Evolutionary conservation across 2,329 filamentous ascomycete species (phyloP), one percentile per base, ranked within the genome.

Genomic region (Seiridium cupressi): DNA sequence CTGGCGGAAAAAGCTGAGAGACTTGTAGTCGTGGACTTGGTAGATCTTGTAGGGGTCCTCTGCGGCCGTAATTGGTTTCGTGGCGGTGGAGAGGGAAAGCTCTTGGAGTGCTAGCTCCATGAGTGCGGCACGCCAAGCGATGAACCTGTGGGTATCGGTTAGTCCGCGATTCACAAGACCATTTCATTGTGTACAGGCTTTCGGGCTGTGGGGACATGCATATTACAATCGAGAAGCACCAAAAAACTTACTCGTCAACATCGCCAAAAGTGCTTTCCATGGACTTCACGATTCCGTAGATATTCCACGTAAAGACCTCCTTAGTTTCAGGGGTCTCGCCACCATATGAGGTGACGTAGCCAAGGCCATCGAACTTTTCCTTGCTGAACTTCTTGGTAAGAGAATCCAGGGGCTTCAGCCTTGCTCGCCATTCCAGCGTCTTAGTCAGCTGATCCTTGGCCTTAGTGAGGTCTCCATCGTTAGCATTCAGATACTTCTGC

Each of bases 401-500:
- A 58, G 91, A 79, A 48, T 88, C 84, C 8, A 86, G 72, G 0
- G 93, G 92, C 66, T 94, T 83, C 70, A 87, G 87, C 71, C 89
- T 81, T 75, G 90, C 90, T 62, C 94, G 87, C 92, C 93, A 97
- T 66, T 89, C 83, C 47, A 97, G 82, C 1, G 93, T 93, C 69
- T 89, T 87, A 61, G 79, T 81, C 49, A 98, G 85, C 78, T 97
- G 93, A 59, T 89, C 85, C 71, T 89, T 87, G 13, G 93, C 91
- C 71, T 88, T 88, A 57, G 81, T 80, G 5, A 92, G 73, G 69
- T 96, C 88, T 63, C 89, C 88, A 63, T 88, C 87, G 73, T 97
- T 97, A 72, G 93, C 94, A 67, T 93, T 91, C 59, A 98, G 85
- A 78, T 93, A 97, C 80, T 97, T 98, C 73, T 96, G 92, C 54